A percentile compares a stretch with the other conserved stretches of the same genome.
These are phyloP conservation scores for Scleroderma citrinum DNA, from an alignment of 768 basidiomycete genomes.

Conservation along the genomic window DNA sequence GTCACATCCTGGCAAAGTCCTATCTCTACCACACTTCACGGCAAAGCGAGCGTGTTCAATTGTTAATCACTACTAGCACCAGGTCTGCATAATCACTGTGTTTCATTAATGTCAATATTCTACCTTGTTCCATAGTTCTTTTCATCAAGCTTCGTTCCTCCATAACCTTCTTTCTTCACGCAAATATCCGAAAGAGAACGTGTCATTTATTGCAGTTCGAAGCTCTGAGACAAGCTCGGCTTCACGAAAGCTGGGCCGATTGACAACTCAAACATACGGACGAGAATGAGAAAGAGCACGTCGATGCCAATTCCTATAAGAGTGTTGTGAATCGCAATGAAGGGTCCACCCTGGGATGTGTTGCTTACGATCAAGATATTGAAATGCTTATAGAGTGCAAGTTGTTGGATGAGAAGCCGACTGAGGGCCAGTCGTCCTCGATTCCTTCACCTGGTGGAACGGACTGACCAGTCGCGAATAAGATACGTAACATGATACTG, in stretches of 20 bases:
- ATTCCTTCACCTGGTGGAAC: too few relatives aligned
- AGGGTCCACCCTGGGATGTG: too few relatives aligned
- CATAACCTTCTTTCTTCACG: too few relatives aligned
- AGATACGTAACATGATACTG: too few relatives aligned
- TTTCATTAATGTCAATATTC: too few relatives aligned
- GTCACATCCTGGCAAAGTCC: slow-evolving; percentile 65
- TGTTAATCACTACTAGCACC: slow-evolving; percentile 71
- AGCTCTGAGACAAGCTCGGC: slow-evolving; percentile 80
- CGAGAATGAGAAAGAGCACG: slow-evolving; percentile 79
- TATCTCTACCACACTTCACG: slow-evolving; percentile 77
- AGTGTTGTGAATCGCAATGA: slow-evolving; percentile 43
- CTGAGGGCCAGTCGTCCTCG: too few relatives aligned
- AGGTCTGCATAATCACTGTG: too few relatives aligned
- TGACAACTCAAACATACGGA: slow-evolving; percentile 61
- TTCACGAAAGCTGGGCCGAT: slow-evolving; percentile 78
- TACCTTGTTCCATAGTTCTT: background rate
- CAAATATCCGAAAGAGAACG: slow-evolving; percentile 4
- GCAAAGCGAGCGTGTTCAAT: slow-evolving; percentile 78
- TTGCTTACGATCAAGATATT: too few relatives aligned
- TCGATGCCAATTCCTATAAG: slow-evolving; percentile 87
- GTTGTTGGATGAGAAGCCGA: too few relatives aligned
- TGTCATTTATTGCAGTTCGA: slow-evolving; percentile 11
- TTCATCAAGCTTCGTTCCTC: too few relatives aligned
- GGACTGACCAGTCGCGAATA: too few relatives aligned
- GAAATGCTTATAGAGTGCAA: too few relatives aligned